phyloP scores from a whole-genome alignment of 2,329 filamentous ascomycete species.

The Cercospora nicotianae region DNA sequence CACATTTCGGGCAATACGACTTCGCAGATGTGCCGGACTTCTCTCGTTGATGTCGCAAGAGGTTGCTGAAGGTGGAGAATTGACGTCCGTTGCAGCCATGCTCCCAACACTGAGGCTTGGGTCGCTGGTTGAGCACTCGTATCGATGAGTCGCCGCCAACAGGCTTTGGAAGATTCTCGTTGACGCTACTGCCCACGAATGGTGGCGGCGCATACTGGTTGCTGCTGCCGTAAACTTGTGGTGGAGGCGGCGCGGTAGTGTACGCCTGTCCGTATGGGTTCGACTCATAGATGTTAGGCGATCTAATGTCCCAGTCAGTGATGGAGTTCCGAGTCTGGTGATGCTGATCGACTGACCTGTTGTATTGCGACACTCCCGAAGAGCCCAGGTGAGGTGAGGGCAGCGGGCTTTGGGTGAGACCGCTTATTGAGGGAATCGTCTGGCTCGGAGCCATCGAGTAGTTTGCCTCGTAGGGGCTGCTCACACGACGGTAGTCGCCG shows the following conservation, averaged over 20 bases:
- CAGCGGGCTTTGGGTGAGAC: conserved; percentile 38
- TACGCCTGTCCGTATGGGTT: conserved; percentile 34
- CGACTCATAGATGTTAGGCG: conserved; percentile 36
- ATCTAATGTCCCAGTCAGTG: conserved; percentile 25
- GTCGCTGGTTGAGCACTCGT: conserved; percentile 46
- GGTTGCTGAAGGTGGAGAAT: conserved; percentile 95
- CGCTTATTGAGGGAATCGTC: conserved; percentile 37
- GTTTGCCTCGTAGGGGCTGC: conserved; percentile 34
- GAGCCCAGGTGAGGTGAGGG: conserved; percentile 35
- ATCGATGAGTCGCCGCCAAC: conserved; percentile 32
- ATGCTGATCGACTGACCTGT: conserved; percentile 25
- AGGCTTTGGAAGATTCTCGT: conserved; percentile 29
- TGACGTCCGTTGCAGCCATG: conserved; percentile 94
- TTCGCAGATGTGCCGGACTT: conserved; percentile 90
- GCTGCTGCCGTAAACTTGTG: conserved; percentile 30
- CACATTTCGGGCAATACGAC: conserved; percentile 85
- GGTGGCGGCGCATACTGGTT: conserved; percentile 32
- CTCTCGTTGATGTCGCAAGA: conserved; percentile 87
- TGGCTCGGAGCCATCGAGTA: conserved; percentile 34
- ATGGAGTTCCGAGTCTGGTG: neutral
- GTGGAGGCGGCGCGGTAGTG: conserved; percentile 29
- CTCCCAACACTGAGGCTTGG: conserved; percentile 96
- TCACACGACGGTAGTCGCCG: conserved; percentile 33
- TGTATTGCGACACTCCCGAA: conserved; percentile 32
- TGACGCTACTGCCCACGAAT: conserved; percentile 28